Evolutionary conservation across 1,284 basidiomycete species (phyloP).

Genomic region (Rhodotorula sp.): DNA sequence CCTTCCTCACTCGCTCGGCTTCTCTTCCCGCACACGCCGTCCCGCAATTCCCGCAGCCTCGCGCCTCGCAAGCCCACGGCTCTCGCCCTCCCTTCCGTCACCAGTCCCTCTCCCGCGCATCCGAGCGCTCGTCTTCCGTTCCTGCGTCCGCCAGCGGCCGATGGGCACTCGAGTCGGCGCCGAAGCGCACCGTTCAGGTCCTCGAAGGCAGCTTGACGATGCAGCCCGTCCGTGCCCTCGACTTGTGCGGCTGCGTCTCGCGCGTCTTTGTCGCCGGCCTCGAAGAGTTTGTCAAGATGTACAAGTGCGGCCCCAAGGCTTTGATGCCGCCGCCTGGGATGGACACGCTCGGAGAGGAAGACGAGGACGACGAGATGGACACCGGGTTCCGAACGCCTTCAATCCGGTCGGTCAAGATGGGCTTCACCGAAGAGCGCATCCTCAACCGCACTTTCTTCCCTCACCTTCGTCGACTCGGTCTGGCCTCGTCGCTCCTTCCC

Average conservation of each 20-base stretch:
- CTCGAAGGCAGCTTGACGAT: constrained; percentile 44
- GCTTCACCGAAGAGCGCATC: constrained; percentile 55
- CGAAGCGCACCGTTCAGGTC: constrained; percentile 25
- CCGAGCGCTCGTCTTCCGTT: constrained; percentile 36
- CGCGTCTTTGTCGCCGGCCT: constrained; percentile 68
- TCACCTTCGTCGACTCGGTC: constrained; percentile 74
- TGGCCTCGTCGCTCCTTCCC: constrained; percentile 79
- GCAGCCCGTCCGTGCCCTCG: constrained; percentile 76
- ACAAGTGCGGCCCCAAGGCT: constrained; percentile 33
- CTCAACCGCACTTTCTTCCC: constrained; percentile 58
- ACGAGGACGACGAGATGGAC: constrained; percentile 1
- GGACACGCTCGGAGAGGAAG: background rate
- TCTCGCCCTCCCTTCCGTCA: background rate
- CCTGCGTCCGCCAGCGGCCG: constrained; percentile 25
- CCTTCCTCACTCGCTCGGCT: constrained; percentile 21
- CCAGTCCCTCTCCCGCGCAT: constrained; percentile 14
- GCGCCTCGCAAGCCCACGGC: constrained; percentile 3
- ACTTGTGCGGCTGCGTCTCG: constrained; percentile 92
- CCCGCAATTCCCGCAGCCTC: background rate
- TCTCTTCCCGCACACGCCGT: constrained; percentile 25
- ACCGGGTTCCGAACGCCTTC: constrained; percentile 53
- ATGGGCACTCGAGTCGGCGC: constrained; percentile 11
- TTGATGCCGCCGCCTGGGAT: background rate
- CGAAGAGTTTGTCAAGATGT: constrained; percentile 54
- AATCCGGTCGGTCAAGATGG: constrained; percentile 14